phyloP scores from a whole-genome alignment of 495 filamentous ascomycete genomes.

The Xylaria telfairii region DNA sequence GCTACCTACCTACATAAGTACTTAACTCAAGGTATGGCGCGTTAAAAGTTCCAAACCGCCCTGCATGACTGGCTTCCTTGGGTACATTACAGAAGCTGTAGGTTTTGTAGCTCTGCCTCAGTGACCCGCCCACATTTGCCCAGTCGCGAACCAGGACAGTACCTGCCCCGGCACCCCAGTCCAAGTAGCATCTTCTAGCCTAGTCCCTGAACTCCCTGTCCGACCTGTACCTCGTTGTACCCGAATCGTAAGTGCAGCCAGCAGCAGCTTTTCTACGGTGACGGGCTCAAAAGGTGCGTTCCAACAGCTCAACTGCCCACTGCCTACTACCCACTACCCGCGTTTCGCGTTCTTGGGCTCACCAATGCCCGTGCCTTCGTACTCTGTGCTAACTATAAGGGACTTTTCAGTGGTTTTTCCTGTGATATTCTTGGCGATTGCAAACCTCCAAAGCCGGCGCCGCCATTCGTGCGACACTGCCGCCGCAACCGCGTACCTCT shows the following conservation, averaged over 20 bases:
- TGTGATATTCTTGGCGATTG: not conserved
- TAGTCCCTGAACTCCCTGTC: not conserved
- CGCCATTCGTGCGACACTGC: constrained; percentile 19
- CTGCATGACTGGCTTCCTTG: not conserved
- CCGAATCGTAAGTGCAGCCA: not conserved
- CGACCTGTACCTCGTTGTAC: not conserved
- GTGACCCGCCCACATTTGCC: not conserved
- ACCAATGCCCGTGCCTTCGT: not conserved
- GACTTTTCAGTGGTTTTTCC: not conserved
- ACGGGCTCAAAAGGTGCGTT: not conserved
- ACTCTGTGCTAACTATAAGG: not conserved
- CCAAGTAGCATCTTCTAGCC: not conserved
- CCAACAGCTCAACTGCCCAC: constrained; percentile 2
- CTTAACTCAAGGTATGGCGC: not conserved
- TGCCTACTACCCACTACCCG: too few species aligned
- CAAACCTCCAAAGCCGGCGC: constrained; percentile 7
- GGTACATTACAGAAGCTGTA: not conserved
- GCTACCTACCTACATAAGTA: too few species aligned
- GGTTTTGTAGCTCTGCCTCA: not conserved
- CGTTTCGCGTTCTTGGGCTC: not conserved
- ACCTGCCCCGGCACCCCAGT: not conserved
- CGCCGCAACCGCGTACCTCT: constrained; percentile 27
- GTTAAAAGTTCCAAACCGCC: constrained; percentile 10
- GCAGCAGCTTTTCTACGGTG: constrained; percentile 12
- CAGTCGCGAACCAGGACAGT: not conserved